Conservation (phyloP, 176 grass and related monocot species). For the Avena atlantica region DNA sequence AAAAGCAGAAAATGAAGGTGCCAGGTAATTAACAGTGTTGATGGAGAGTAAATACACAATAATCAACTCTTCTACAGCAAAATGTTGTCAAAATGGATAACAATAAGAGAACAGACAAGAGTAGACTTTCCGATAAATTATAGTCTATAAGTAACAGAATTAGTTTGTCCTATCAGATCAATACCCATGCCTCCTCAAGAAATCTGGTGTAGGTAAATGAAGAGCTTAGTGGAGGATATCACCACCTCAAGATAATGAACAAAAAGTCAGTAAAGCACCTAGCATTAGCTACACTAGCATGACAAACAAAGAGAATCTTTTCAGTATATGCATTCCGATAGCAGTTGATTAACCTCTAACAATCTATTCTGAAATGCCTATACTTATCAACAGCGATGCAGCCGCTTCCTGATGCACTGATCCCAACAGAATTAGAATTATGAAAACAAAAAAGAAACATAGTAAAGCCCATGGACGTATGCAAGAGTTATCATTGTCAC, state of each 20-base stretch:
- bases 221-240: neutral
- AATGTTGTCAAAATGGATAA: conserved; percentile 16
- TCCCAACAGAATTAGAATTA: neutral
- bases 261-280: conserved; percentile 2
- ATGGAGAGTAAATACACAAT: too few relatives aligned
- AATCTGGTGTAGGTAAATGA: conserved; percentile 28
- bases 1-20: neutral
- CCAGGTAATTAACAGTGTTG: conserved; percentile 28
- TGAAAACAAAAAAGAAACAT: neutral
- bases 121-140: neutral
- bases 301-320: neutral
- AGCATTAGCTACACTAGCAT: conserved; percentile 5
- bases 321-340: conserved; percentile 10
- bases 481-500: conserved; percentile 10
- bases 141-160: conserved; percentile 2
- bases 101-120: neutral
- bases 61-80: neutral
- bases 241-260: conserved; percentile 13
- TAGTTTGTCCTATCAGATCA: neutral
- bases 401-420: too few relatives aligned
- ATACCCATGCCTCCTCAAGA: neutral
- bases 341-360: conserved; percentile 15
- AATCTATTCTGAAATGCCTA: conserved; percentile 25
- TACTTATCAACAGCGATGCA: neutral
- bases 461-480: conserved; percentile 21